Evolutionary conservation across 108 stramenopile genomes (phyloP), one percentile per base, ranked within the genome.

Genomic region (Conticribra weissflogii): DNA sequence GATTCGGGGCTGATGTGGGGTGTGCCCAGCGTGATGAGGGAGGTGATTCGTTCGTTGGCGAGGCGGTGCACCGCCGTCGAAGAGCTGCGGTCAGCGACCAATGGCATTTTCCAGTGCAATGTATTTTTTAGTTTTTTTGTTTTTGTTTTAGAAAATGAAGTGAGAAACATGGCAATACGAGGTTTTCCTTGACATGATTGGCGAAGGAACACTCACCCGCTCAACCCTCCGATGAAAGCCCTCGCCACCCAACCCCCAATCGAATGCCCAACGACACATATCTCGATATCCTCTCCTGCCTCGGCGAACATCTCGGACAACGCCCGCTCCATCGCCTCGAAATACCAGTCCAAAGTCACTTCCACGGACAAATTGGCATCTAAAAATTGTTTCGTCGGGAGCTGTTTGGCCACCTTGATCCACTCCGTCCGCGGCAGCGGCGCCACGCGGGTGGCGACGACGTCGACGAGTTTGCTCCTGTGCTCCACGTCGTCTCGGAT

Each of bases 191-290:
- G n/a, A n/a, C n/a, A n/a, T n/a, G n/a, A n/a, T n/a, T n/a, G n/a
- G n/a, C n/a, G 17, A 3, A 14, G 0, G n/a, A 63, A 41, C 21
- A 71, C 76, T 48, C 32, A 80, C 79, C 80, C 66, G 56, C 79
- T 71, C 17, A 91, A 29, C 0, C 90, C 90, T 28, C 90, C 90
- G 5, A 91, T 59, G 61, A 85, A 91, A 15, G 86, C 86, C 34
- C 90, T 64, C 0, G 87, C 90, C 15, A 91, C 86, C 90, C 90
- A 91, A 16, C 90, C 90, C 23, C 90, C 90, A 72, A 91, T 91
- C 19, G 66, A 71, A 62, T 91, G 90, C 15, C 87, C 90, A 18
- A 91, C 64, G 27, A 91, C 36, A 54, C 87, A 88, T 3, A 91
- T 31, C 12, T 84, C 74, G 3, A 73, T 62, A 54, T 86, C 84